Evolutionary conservation across 2,329 filamentous ascomycete genomes (phyloP), one percentile per base, ranked within the genome.

Genomic region (Fusarium odoratissimum): DNA sequence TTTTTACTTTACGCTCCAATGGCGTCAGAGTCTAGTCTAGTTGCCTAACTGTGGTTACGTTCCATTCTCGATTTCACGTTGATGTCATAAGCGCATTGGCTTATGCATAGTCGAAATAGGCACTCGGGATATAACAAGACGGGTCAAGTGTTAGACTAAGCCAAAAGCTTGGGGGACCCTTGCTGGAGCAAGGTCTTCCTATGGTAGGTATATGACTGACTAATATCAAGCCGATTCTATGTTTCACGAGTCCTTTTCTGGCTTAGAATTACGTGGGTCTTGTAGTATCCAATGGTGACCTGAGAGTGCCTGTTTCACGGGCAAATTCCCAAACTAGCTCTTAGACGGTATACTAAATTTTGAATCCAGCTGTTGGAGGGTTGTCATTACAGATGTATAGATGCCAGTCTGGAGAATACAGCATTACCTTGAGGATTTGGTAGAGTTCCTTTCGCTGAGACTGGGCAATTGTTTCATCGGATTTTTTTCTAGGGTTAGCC

Each of bases 191-290:
- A 31, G 28, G 16, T 33, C 45, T 48, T 31, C 21, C 21, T 48
- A 30, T 46, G 17, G 25, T 21, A 28, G 17, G 23, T 8, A 46
- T 30, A 14, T 21, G 25, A 30, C 44, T 46, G 44, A 23, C 21
- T 33, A 31, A 33, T 23, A 33, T 33, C 21, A 49, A 59, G 49
- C 45, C 35, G 51, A 35, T 35, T 35, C 35, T 67, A 52, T 64
- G 72, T 76, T 76, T 76, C 72, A 76, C 64, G 52, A 64, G 60
- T 69, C 60, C 67, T 72, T 57, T 72, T 73, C 65, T 64, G 60
- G 60, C 58, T 72, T 65, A 62, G 35, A 51, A 52, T 59, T 33
- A 67, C 55, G 56, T 61, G 51, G 63, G 58, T 67, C 55, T 49
- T 45, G 16, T 16, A 23, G 25, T 33, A 51, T 37, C 70, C 74